Percentiles rank a stretch among this genome's conserved stretches.
These are phyloP conservation scores for Chloroidium sp. DNA, from an alignment of 163 green algal genomes.

Conservation along the genomic window DNA sequence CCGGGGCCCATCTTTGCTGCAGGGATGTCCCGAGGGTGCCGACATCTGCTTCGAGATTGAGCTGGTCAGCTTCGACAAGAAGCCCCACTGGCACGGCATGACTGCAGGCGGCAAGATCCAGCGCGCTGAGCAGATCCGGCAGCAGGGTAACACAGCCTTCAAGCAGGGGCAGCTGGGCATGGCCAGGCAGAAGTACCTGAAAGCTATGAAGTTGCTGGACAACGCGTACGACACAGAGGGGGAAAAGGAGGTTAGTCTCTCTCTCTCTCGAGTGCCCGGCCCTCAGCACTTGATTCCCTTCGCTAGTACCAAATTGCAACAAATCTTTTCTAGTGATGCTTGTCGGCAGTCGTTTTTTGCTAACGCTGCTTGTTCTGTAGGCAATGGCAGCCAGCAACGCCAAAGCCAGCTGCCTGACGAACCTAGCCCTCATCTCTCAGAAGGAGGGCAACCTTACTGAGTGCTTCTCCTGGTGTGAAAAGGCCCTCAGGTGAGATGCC, in stretches of 20 bases:
- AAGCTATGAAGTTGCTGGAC: slow-evolving; percentile 48
- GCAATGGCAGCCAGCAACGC: slow-evolving; percentile 8
- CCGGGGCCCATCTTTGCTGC: background rate
- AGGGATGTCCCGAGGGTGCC: slow-evolving; percentile 8
- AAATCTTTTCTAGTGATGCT: background rate
- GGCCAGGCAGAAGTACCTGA: slow-evolving; percentile 34
- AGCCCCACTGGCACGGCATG: slow-evolving; percentile 12
- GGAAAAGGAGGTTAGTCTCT: slow-evolving; percentile 37
- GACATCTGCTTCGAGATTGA: slow-evolving; percentile 40
- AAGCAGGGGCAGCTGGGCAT: slow-evolving; percentile 29
- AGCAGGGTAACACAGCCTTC: slow-evolving; percentile 68
- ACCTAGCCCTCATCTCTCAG: slow-evolving; percentile 55
- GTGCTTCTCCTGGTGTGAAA: slow-evolving; percentile 58
- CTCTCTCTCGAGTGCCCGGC: background rate
- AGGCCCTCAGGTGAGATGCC: slow-evolving; percentile 45
- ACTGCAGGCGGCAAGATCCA: slow-evolving; percentile 20
- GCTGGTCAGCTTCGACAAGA: slow-evolving; percentile 20
- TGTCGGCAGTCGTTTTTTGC: background rate
- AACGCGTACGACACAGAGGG: slow-evolving; percentile 54
- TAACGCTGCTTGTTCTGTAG: slow-evolving; percentile 3
- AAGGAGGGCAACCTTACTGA: slow-evolving; percentile 41
- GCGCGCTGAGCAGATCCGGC: slow-evolving; percentile 7
- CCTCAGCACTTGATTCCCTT: background rate
- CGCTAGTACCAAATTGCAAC: background rate
- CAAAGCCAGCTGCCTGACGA: slow-evolving; percentile 50